These are phyloP conservation scores for Epichloe gansuensis DNA, from an alignment of 2,329 filamentous ascomycete species.

Conservation along the genomic window DNA sequence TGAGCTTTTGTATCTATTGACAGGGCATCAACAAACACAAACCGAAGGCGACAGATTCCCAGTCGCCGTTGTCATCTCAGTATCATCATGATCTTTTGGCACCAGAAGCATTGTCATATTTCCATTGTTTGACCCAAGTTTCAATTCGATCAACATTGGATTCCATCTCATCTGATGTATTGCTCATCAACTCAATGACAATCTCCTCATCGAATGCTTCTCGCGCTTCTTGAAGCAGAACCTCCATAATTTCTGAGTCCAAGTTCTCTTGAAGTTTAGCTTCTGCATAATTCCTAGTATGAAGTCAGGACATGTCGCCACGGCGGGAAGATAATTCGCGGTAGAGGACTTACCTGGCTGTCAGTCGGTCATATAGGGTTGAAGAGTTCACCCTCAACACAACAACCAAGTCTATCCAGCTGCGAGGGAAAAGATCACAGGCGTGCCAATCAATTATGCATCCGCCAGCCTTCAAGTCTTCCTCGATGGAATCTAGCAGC, in stretches of 20 bases:
- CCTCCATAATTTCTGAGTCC: conserved; percentile 95
- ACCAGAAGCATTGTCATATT: conserved; percentile 16
- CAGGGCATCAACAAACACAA: too few species aligned
- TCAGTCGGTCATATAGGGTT: conserved; percentile 72
- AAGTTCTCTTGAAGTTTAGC: conserved; percentile 90
- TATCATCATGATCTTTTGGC: neutral
- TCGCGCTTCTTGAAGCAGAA: conserved; percentile 77
- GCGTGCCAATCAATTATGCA: conserved; percentile 96
- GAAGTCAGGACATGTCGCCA: neutral
- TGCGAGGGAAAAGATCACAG: conserved; percentile 85
- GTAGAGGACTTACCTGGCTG: conserved; percentile 42
- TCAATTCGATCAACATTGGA: conserved; percentile 75
- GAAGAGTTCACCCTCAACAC: conserved; percentile 74
- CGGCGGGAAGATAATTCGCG: too few species aligned
- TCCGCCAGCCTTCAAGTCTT: conserved; percentile 64
- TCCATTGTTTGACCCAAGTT: conserved; percentile 75
- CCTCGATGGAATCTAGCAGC: conserved; percentile 81
- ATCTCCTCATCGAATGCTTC: conserved; percentile 79
- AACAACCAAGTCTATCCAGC: conserved; percentile 90
- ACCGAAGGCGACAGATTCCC: too few species aligned
- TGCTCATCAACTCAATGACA: conserved; percentile 77
- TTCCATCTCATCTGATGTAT: conserved; percentile 74
- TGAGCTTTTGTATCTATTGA: too few species aligned
- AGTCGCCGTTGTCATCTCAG: neutral
- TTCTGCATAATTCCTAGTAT: conserved; percentile 60